Percentiles rank a stretch among this genome's conserved stretches.
Conservation (phyloP, 257 asterid species). For the Nicotiana noctiflora region DNA sequence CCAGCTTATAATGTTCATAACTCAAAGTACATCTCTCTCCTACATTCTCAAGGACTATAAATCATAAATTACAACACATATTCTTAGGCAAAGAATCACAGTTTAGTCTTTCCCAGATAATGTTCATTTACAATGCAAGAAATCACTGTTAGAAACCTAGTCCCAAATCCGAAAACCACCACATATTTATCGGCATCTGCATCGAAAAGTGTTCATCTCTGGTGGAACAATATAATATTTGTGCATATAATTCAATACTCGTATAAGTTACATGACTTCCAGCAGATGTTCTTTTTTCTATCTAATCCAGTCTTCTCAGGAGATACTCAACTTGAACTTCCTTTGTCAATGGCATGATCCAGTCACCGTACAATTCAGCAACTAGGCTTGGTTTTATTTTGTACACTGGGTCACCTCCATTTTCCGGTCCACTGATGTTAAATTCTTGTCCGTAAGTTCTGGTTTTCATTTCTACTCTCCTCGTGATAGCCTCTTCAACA, state of each 20-base stretch:
- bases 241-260: not conserved
- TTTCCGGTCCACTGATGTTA: constrained; percentile 20
- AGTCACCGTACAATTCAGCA: constrained; percentile 62
- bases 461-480: constrained; percentile 76
- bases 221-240: not conserved
- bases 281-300: not conserved
- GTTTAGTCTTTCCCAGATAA: not conserved
- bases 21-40: not conserved
- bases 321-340: constrained; percentile 83
- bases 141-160: not conserved
- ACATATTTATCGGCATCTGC: not conserved
- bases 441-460: constrained; percentile 72
- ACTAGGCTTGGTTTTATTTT: constrained; percentile 68
- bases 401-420: constrained; percentile 41
- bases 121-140: constrained; percentile 2
- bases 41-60: not conserved
- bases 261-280: not conserved
- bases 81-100: not conserved
- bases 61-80: not conserved
- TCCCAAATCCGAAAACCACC: not conserved
- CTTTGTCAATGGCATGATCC: constrained; percentile 97
- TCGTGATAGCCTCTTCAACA: constrained; percentile 61
- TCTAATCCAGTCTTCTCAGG: constrained; percentile 64
- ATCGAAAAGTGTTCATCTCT: not conserved
- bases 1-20: not conserved